These are phyloP conservation scores for Venturia carpophila DNA, from an alignment of 2,329 filamentous ascomycete genomes.

Conservation along the genomic window DNA sequence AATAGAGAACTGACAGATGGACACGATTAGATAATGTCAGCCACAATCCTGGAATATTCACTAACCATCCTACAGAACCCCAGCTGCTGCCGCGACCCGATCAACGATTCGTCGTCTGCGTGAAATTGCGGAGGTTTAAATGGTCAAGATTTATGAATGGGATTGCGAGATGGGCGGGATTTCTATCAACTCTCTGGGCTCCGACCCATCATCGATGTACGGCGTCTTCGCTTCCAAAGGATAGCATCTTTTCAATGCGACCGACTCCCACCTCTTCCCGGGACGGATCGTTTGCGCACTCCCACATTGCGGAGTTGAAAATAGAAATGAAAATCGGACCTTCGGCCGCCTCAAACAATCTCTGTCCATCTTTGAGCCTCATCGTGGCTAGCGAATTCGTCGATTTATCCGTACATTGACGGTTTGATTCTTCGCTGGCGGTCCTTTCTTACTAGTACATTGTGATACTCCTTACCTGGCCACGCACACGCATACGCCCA, in stretches of 20 bases:
- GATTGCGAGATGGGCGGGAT: slow-evolving; percentile 13
- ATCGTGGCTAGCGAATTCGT: slow-evolving; percentile 10
- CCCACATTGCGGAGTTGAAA: slow-evolving; percentile 8
- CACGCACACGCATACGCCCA: background rate
- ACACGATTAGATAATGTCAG: background rate
- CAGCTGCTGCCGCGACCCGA: slow-evolving; percentile 21
- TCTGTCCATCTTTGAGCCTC: background rate
- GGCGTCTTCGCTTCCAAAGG: slow-evolving; percentile 6
- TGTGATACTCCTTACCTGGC: background rate
- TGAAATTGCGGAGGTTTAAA: slow-evolving; percentile 21
- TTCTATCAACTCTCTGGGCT: slow-evolving; percentile 13
- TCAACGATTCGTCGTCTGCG: slow-evolving; percentile 21
- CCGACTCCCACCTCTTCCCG: background rate
- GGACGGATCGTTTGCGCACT: slow-evolving; percentile 12
- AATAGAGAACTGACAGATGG: background rate
- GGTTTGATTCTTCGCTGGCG: slow-evolving; percentile 11
- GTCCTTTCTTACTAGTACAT: background rate
- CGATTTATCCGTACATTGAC: slow-evolving; percentile 7
- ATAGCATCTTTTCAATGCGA: slow-evolving; percentile 15
- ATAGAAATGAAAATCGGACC: slow-evolving; percentile 15
- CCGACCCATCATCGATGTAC: slow-evolving; percentile 13
- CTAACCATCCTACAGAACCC: slow-evolving; percentile 18
- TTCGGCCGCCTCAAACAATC: slow-evolving; percentile 11
- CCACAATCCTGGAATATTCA: background rate
- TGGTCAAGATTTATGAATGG: slow-evolving; percentile 2